Evolutionary conservation across 768 basidiomycete genomes (phyloP), one percentile per base, ranked within the genome.

Genomic region (Leucosporidium yakuticum): DNA sequence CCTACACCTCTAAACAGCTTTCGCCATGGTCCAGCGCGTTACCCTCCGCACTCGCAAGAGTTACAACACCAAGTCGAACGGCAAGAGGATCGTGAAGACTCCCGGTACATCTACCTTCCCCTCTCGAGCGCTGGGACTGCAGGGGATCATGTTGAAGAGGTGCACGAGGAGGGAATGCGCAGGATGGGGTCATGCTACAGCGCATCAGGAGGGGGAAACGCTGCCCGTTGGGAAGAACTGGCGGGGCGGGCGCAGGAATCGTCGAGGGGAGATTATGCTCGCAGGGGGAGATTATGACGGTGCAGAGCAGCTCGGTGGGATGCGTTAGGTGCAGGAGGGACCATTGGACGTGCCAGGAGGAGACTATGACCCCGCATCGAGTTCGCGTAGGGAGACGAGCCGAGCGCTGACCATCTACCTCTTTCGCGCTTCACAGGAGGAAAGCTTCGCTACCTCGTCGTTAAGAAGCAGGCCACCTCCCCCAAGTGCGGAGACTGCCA

Each of bases 401-500:
- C 50, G 21, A 48, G 49, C 31, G 14, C 60, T 49, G 50, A 19
- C 15, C 23, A 36, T 32, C 20, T 6, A 29, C 59, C 34, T 44
- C 12, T 50, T n/a, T 5, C 12, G 7, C 23, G 56, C 36, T 60
- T 19, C 59, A 31, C 71, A 76, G 76, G 75, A 59, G 96, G 96
- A 74, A 91, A 89, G 82, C 88, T 97, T 76, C 91, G 95, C 76
- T 94, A 95, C 83, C 94, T 98, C 83, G 90, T 96, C 81, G 82
- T 97, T 81, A 91, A 94, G 86, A 98, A 99, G 83, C 86, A 86
- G 74, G 88, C 87, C 65, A 85, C 89, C 36, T 82, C 88, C 56
- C 95, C 93, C 74, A 96, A 97, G 81, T 99, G 95, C 81, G 96
- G 96, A 85, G 96, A 99, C 83, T 99, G 96, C 77, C 95, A 94